Percentiles rank a stretch among this genome's conserved stretches.
Conservation (phyloP, 495 filamentous ascomycete species). For the Aspergillus baeticus region DNA sequence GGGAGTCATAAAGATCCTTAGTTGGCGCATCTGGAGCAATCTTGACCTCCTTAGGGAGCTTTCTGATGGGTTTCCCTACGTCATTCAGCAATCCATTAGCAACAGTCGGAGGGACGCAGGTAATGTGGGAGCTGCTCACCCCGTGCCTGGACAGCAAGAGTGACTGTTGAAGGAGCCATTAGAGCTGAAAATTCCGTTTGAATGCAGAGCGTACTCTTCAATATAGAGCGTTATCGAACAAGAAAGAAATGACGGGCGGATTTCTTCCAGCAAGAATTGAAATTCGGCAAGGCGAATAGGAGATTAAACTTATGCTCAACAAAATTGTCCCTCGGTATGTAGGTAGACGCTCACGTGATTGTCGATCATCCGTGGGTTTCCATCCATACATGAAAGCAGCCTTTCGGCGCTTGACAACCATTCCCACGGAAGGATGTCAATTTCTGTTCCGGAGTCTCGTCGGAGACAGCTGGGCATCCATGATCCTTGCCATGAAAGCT, state of each 20-base stretch:
- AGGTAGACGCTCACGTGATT: not conserved
- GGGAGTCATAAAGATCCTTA: slow-evolving; percentile 58
- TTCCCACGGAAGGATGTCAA: too few species aligned
- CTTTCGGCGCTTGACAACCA: too few species aligned
- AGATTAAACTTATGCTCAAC: not conserved
- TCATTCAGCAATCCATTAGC: not conserved
- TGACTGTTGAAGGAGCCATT: slow-evolving; percentile 36
- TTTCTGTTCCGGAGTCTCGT: too few species aligned
- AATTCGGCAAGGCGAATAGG: too few species aligned
- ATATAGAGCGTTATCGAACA: too few species aligned
- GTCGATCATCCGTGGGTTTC: not conserved
- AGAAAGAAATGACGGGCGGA: not conserved
- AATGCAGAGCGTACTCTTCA: not conserved
- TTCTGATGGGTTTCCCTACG: slow-evolving; percentile 62
- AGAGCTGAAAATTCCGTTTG: not conserved
- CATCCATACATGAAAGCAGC: too few species aligned
- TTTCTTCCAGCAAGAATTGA: too few species aligned
- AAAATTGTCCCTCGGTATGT: not conserved
- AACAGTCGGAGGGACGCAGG: not conserved
- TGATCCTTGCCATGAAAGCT: too few species aligned
- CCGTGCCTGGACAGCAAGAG: slow-evolving; percentile 39
- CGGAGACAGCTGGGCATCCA: too few species aligned
- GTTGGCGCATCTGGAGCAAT: slow-evolving; percentile 59
- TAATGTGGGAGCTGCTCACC: slow-evolving; percentile 27
- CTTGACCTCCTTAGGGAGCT: slow-evolving; percentile 66